phyloP scores from a whole-genome alignment of 2,329 filamentous ascomycete species.

The Neofusicoccum parvum region DNA sequence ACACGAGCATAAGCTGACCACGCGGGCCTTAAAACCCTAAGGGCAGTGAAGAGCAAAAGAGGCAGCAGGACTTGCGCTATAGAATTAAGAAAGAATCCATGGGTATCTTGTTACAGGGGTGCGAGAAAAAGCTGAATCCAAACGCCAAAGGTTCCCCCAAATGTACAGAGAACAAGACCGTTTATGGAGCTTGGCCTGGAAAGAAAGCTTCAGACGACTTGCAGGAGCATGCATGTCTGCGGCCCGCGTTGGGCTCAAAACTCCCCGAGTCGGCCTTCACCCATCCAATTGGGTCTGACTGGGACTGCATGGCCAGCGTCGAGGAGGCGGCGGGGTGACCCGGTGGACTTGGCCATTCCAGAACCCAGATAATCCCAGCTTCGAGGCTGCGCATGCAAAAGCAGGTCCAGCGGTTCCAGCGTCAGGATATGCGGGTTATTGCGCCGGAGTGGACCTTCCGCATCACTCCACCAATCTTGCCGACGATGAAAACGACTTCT shows the following conservation, averaged over 20 bases:
- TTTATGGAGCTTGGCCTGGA: neutral
- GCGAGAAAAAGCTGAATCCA: neutral
- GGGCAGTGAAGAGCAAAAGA: neutral
- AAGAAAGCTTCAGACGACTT: neutral
- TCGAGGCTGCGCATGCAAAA: neutral
- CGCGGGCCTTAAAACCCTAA: neutral
- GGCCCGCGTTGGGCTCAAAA: too few relatives aligned
- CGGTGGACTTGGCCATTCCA: neutral
- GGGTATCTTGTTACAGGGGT: conserved; percentile 5
- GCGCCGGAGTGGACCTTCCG: neutral
- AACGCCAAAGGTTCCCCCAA: neutral
- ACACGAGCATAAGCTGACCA: neutral
- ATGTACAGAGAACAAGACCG: neutral
- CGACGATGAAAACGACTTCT: neutral
- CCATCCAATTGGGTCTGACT: neutral
- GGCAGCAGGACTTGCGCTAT: neutral
- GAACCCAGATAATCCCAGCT: neutral
- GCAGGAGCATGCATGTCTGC: neutral
- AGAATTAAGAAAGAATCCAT: neutral
- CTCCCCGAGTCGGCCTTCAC: neutral
- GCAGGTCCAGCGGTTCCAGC: neutral
- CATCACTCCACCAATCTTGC: neutral
- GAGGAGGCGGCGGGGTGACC: neutral
- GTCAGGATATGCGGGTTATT: too few relatives aligned
- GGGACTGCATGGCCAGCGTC: neutral